Percentiles rank a stretch among this genome's conserved stretches.
Evolutionary conservation across 2,329 filamentous ascomycete species (phyloP).

Genomic region (Aspergillus vadensis): DNA sequence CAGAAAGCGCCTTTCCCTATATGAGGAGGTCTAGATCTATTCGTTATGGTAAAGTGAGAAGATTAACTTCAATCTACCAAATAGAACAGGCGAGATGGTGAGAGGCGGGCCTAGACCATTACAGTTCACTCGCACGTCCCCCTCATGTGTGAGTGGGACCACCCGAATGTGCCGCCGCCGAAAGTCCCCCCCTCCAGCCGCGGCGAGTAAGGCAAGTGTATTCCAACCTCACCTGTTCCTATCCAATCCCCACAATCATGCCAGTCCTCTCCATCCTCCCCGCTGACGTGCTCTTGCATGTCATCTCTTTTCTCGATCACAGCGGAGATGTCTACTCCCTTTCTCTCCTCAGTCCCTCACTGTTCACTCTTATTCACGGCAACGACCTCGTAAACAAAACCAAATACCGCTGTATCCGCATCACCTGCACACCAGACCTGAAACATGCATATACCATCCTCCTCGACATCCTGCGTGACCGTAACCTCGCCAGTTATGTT

Average conservation of each 20-base stretch:
- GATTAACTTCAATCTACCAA: too few species aligned
- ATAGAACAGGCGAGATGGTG: too few species aligned
- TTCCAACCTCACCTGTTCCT: background rate
- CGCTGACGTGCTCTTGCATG: background rate
- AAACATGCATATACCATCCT: background rate
- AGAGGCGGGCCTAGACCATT: too few species aligned
- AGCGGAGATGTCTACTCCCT: background rate
- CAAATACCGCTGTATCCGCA: background rate
- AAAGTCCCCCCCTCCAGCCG: background rate
- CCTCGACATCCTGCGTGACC: background rate
- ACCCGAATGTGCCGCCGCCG: background rate
- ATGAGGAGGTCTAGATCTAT: too few species aligned
- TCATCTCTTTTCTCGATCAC: background rate
- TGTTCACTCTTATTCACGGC: background rate
- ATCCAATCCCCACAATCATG: conserved; percentile 18
- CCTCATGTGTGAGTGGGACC: background rate
- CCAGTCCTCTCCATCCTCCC: background rate
- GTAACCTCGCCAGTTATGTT: background rate
- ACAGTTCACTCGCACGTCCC: too few species aligned
- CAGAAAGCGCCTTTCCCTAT: too few species aligned
- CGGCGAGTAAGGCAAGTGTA: background rate
- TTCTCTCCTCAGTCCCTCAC: background rate
- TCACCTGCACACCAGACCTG: background rate
- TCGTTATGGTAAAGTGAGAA: too few species aligned
- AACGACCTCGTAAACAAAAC: background rate